These are phyloP conservation scores for Pyronema omphalodes DNA, from an alignment of 495 filamentous ascomycete genomes.

Conservation along the genomic window DNA sequence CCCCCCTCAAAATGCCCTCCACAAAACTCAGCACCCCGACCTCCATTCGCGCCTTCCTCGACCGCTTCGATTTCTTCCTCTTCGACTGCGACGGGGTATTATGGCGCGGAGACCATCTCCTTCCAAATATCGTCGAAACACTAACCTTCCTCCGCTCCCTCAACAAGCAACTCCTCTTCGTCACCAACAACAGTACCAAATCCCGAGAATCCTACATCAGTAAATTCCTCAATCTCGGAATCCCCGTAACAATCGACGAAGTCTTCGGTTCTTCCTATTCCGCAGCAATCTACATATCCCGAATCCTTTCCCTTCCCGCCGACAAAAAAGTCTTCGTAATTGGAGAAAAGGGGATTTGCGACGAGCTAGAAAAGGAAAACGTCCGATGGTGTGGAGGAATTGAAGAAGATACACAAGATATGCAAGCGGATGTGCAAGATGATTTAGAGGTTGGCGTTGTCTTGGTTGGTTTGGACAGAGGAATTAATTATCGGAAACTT, in stretches of 20 bases:
- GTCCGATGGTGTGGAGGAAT: slow-evolving; percentile 76
- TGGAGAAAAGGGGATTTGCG: slow-evolving; percentile 80
- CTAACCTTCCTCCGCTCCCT: slow-evolving; percentile 52
- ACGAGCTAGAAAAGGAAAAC: slow-evolving; percentile 59
- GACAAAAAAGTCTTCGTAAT: slow-evolving; percentile 88
- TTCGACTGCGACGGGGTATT: slow-evolving; percentile 97
- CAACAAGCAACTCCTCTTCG: slow-evolving; percentile 90
- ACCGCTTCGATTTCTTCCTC: slow-evolving; percentile 83
- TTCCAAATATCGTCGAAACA: slow-evolving; percentile 66
- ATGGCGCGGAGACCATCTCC: slow-evolving; percentile 85
- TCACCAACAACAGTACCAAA: slow-evolving; percentile 98
- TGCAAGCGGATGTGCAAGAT: slow-evolving; percentile 64
- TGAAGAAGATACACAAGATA: slow-evolving; percentile 54
- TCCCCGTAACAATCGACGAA: slow-evolving; percentile 56
- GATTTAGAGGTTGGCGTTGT: slow-evolving; percentile 62
- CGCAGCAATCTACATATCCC: slow-evolving; percentile 85
- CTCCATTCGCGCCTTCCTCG: slow-evolving; percentile 63
- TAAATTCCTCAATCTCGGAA: slow-evolving; percentile 61
- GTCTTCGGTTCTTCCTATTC: slow-evolving; percentile 93
- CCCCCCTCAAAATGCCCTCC: slow-evolving; percentile 25
- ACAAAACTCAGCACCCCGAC: slow-evolving; percentile 61
- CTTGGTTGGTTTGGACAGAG: slow-evolving; percentile 74
- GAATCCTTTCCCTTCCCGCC: slow-evolving; percentile 59
- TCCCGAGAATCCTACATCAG: slow-evolving; percentile 80
- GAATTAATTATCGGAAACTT: slow-evolving; percentile 86